Evolutionary conservation across 164 flowering plant species (phyloP).

Genomic region (Dillenia suffruticosa): DNA sequence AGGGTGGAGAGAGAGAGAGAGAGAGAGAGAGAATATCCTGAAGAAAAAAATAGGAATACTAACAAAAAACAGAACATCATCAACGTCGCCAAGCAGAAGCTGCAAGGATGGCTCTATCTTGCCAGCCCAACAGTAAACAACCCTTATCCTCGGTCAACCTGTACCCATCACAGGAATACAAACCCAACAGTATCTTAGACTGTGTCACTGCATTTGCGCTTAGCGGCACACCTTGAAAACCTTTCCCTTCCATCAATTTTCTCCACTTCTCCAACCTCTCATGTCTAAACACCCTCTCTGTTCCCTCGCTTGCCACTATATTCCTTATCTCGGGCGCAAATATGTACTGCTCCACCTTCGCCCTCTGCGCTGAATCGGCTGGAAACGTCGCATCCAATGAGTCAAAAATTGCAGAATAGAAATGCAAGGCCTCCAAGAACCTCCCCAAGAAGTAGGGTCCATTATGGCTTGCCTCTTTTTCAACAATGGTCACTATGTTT

Average conservation of each 20-base stretch:
- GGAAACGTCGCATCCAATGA: slow-evolving; percentile 72
- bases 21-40: too few species aligned
- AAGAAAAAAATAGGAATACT: not conserved
- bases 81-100: slow-evolving; percentile 78
- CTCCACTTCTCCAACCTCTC: slow-evolving; percentile 80
- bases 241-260: slow-evolving; percentile 63
- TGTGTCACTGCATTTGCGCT: slow-evolving; percentile 67
- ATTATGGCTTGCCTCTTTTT: slow-evolving; percentile 77
- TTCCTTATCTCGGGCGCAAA: slow-evolving; percentile 65
- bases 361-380: slow-evolving; percentile 49
- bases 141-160: slow-evolving; percentile 60
- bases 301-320: slow-evolving; percentile 69
- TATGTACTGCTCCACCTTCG: slow-evolving; percentile 68
- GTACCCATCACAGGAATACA: slow-evolving; percentile 65
- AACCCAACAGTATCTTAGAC: slow-evolving; percentile 50
- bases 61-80: not conserved
- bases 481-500: slow-evolving; percentile 59
- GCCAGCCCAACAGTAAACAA: slow-evolving; percentile 79
- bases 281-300: slow-evolving; percentile 59
- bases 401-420: slow-evolving; percentile 71
- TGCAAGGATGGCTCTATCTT: slow-evolving; percentile 61
- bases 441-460: slow-evolving; percentile 69
- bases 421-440: slow-evolving; percentile 68
- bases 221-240: slow-evolving; percentile 53
- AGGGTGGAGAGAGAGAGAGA: too few species aligned